Conservation (phyloP, 768 basidiomycete species). For the Lentinula guzmanii region DNA sequence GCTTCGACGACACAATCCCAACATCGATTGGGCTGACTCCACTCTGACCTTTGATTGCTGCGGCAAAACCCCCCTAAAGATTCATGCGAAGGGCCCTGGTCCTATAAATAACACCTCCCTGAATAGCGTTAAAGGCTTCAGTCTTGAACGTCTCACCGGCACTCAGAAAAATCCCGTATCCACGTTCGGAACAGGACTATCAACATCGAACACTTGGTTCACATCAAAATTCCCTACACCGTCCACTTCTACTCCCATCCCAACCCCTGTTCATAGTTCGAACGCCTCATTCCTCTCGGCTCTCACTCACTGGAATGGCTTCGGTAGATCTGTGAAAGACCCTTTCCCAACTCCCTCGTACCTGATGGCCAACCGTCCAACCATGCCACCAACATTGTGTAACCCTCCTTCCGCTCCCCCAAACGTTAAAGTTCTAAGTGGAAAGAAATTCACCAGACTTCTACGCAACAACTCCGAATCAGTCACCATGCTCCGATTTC, state of each 20-base stretch:
- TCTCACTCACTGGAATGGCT: neutral
- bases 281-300: neutral
- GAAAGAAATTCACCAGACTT: neutral
- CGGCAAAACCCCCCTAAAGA: neutral
- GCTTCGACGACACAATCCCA: conserved; percentile 28
- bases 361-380: too few species aligned
- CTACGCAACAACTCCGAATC: neutral
- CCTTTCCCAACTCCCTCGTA: neutral
- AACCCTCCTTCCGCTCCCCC: neutral
- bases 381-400: neutral
- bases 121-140: neutral
- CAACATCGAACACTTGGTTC: neutral
- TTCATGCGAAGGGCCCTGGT: neutral
- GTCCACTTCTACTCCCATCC: neutral
- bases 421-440: neutral
- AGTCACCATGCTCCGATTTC: too few species aligned
- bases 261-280: neutral
- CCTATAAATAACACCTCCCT: neutral
- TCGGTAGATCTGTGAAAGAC: neutral
- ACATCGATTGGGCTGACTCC: conserved; percentile 24
- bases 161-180: neutral
- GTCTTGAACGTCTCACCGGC: neutral
- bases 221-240: neutral
- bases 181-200: neutral
- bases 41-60: conserved; percentile 17